A percentile compares a stretch with the other conserved stretches of the same genome.
These are phyloP conservation scores for Amauroascus niger DNA, from an alignment of 2,329 filamentous ascomycete genomes.

Conservation along the genomic window DNA sequence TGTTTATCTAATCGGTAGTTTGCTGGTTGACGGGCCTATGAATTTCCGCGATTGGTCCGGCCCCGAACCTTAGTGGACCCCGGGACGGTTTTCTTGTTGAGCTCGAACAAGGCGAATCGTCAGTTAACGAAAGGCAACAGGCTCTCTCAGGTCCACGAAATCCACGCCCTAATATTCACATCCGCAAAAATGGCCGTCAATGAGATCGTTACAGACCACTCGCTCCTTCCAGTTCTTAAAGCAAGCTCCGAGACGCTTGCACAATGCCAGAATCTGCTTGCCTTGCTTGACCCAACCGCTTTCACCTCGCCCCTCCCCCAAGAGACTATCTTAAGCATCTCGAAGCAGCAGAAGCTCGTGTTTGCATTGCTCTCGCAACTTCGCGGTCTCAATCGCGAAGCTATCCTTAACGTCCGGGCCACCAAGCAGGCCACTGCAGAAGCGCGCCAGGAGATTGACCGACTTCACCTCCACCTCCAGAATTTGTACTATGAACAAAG, in stretches of 20 bases:
- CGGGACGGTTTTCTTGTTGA: not conserved
- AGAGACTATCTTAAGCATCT: slow-evolving; percentile 49
- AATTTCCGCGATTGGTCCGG: too few relatives aligned
- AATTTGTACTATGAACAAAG: slow-evolving; percentile 95
- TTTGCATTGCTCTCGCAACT: slow-evolving; percentile 69
- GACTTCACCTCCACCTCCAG: slow-evolving; percentile 81
- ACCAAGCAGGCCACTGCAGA: slow-evolving; percentile 82
- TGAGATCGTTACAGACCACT: slow-evolving; percentile 53
- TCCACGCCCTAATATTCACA: not conserved
- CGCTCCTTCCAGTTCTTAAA: slow-evolving; percentile 58
- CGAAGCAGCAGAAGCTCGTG: slow-evolving; percentile 69
- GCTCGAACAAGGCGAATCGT: not conserved
- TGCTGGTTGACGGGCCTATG: not conserved
- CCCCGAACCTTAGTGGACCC: too few relatives aligned
- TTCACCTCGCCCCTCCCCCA: slow-evolving; percentile 36
- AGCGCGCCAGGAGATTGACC: slow-evolving; percentile 81
- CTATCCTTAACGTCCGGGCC: slow-evolving; percentile 68
- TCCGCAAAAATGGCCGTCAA: slow-evolving; percentile 43
- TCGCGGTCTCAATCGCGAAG: slow-evolving; percentile 71
- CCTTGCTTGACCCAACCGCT: slow-evolving; percentile 41
- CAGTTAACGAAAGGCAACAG: not conserved
- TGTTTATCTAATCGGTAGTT: too few relatives aligned
- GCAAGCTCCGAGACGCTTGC: slow-evolving; percentile 63
- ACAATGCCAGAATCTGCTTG: slow-evolving; percentile 50
- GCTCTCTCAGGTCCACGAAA: not conserved